Evolutionary conservation across 1,139 yeast genomes (phyloP), one percentile per base, ranked within the genome.

Genomic region (Suhomyces choctaworum): DNA sequence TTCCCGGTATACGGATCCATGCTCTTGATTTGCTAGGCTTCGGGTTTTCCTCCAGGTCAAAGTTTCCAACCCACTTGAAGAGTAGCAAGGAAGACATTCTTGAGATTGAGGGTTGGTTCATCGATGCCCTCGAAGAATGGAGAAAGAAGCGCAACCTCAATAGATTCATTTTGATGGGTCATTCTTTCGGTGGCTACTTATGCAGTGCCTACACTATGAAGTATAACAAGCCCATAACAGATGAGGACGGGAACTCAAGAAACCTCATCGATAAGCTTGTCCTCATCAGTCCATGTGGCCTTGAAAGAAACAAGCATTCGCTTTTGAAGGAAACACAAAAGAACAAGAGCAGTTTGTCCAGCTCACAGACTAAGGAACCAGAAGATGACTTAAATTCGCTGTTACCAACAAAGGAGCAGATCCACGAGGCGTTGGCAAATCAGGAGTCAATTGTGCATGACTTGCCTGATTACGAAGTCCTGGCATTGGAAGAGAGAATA

Each of bases 161-260:
- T 3, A 73, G 73, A 44, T 80, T 92, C 49, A 79, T 85, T 22
- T 59, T 92, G 16, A 73, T 92, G 40, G 97, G 96, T 1, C 98
- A 92, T 60, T 89, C 97, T 0, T 78, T 88, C 51, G 98, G 98
- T 16, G 97, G 96, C 0, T 89, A 89, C 51, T 62, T 92, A 39
- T 81, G 92, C 16, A 74, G 84, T 42, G 80, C 86, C 9, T 92
- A 92, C 57, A 81, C 92, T 4, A 49, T 81, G 48, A 80, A 80
- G 47, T 82, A 87, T 54, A 66, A 69, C 45, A 58, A 54, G 28
- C 31, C 25, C 12, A 4, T 25, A 3, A 36, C 30, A 11, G 36
- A 28, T 12, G 34, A 36, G 4, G 40, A 50, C 3, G 58, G 58
- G 1, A 35, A 32, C 9, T 32, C 34, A 5, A 41, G 45, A 9